Evolutionary conservation across 1,139 yeast species (phyloP).

Genomic region (Taphrina wiesneri): DNA sequence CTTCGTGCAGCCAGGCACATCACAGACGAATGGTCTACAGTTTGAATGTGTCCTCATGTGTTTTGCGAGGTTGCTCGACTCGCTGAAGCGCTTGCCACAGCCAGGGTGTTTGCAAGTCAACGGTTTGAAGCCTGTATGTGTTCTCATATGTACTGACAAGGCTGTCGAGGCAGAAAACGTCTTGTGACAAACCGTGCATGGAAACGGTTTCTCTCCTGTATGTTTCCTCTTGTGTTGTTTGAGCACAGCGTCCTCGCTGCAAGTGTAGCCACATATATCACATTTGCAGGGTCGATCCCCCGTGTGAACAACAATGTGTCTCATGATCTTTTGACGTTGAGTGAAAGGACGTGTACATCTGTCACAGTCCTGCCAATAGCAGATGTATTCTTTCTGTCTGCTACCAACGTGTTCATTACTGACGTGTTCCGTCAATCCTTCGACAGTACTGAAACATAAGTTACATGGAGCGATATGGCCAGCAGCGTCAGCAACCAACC

Average conservation of each 20-base stretch:
- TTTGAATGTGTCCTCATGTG: slow-evolving; percentile 62
- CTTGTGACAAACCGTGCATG: slow-evolving; percentile 76
- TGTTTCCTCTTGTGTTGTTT: slow-evolving; percentile 81
- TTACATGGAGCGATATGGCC: slow-evolving; percentile 56
- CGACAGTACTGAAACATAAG: slow-evolving; percentile 19
- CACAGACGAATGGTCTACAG: slow-evolving; percentile 42
- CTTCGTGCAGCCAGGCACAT: slow-evolving; percentile 42
- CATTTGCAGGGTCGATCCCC: slow-evolving; percentile 50
- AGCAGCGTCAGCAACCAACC: slow-evolving; percentile 42
- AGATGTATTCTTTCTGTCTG: slow-evolving; percentile 73
- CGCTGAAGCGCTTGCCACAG: slow-evolving; percentile 83
- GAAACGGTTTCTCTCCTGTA: slow-evolving; percentile 81
- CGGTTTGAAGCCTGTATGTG: slow-evolving; percentile 92
- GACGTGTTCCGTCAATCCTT: slow-evolving; percentile 49
- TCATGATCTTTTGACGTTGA: slow-evolving; percentile 79
- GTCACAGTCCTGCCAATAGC: slow-evolving; percentile 78
- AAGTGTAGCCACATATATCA: slow-evolving; percentile 48
- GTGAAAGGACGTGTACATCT: slow-evolving; percentile 62
- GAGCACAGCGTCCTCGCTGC: slow-evolving; percentile 67
- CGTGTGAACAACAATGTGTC: slow-evolving; percentile 89
- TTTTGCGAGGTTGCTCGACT: slow-evolving; percentile 81
- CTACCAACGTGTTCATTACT: slow-evolving; percentile 83
- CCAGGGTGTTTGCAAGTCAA: slow-evolving; percentile 75
- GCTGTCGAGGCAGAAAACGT: slow-evolving; percentile 65
- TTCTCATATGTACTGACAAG: slow-evolving; percentile 65